These are phyloP conservation scores for Trametes pubescens DNA, from an alignment of 1,284 basidiomycete genomes.

Conservation along the genomic window DNA sequence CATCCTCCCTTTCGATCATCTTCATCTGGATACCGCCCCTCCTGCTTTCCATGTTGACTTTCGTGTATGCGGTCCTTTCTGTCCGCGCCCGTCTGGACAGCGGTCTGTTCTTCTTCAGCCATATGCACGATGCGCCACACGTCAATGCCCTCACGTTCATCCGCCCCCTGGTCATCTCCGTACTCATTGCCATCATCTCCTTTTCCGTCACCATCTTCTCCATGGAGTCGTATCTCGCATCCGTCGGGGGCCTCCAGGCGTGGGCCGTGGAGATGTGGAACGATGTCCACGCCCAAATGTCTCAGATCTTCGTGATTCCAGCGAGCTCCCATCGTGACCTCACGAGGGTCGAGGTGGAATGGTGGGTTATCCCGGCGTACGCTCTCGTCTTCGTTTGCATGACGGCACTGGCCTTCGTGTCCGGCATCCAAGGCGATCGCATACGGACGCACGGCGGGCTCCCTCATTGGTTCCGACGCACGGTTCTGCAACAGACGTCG, in stretches of 20 bases:
- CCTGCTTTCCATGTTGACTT: constrained; percentile 51
- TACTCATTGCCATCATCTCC: constrained; percentile 45
- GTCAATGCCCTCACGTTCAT: constrained; percentile 50
- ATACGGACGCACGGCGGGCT: constrained; percentile 38
- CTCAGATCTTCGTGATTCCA: constrained; percentile 39
- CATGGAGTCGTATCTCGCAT: constrained; percentile 42
- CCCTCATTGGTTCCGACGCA: constrained; percentile 35
- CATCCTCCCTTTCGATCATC: constrained; percentile 58
- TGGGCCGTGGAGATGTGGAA: constrained; percentile 39
- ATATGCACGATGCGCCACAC: constrained; percentile 40
- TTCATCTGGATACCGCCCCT: constrained; percentile 68
- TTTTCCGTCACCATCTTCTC: constrained; percentile 49
- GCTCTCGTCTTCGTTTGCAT: constrained; percentile 48
- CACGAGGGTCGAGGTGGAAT: constrained; percentile 41
- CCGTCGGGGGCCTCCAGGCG: constrained; percentile 48
- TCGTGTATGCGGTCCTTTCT: constrained; percentile 50
- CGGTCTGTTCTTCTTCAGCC: constrained; percentile 46
- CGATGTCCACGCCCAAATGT: constrained; percentile 48
- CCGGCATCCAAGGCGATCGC: constrained; percentile 38
- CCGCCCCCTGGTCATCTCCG: constrained; percentile 47
- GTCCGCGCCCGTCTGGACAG: constrained; percentile 37
- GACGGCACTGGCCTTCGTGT: constrained; percentile 33
- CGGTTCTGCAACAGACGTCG: constrained; percentile 25
- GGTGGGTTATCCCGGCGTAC: constrained; percentile 52
- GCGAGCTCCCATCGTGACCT: constrained; percentile 18